Evolutionary conservation across 805 yeast genomes (phyloP).

Genomic region (Wickerhamiella shivajii): DNA sequence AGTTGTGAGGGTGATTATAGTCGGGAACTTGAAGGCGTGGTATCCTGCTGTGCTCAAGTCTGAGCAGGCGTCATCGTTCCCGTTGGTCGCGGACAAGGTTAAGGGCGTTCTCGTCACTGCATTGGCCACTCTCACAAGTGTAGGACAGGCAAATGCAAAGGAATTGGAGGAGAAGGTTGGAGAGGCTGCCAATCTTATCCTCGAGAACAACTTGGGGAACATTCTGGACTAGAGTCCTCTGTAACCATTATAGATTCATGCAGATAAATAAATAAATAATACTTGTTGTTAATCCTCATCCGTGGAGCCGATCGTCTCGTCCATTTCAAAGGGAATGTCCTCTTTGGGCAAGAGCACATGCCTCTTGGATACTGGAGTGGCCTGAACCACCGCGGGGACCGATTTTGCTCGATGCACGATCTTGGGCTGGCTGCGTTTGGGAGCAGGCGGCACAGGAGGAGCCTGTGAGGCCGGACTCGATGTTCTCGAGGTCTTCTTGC

Average conservation of each 20-base stretch:
- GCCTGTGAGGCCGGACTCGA: too few relatives aligned
- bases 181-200: conserved; percentile 45
- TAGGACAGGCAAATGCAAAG: conserved; percentile 22
- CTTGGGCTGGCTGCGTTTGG: too few relatives aligned
- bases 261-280: not conserved
- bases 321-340: conserved; percentile 9
- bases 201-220: conserved; percentile 18
- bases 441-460: too few relatives aligned
- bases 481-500: too few relatives aligned
- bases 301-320: conserved; percentile 15
- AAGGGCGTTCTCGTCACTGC: conserved; percentile 15
- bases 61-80: conserved; percentile 21
- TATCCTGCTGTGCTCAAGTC: conserved; percentile 31
- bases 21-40: conserved; percentile 83
- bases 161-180: conserved; percentile 51
- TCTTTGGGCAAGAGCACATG: conserved; percentile 9
- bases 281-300: conserved; percentile 12
- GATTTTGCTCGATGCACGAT: too few relatives aligned
- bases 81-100: conserved; percentile 15
- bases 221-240: not conserved
- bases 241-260: not conserved
- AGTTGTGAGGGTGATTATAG: conserved; percentile 65
- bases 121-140: conserved; percentile 18
- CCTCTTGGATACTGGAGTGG: conserved; percentile 13
- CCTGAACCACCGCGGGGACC: too few relatives aligned